Conservation (phyloP, 257 asterid genomes). For the Scutellaria baicalensis region DNA sequence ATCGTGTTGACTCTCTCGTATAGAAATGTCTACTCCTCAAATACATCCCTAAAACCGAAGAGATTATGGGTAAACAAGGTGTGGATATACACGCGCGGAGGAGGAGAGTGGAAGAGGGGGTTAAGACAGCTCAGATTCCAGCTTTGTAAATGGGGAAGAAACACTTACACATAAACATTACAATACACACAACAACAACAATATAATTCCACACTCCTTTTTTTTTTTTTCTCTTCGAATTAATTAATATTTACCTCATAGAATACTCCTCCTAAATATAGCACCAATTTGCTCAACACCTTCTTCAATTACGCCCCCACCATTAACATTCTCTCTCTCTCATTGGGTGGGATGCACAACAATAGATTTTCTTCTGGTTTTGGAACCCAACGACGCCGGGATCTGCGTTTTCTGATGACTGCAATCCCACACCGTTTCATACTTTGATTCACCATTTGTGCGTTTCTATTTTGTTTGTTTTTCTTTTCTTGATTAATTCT, state of each 20-base stretch:
- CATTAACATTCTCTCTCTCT: slow-evolving; percentile 18
- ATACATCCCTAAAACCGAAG: no score
- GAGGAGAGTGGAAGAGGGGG: background rate
- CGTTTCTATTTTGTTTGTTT: slow-evolving; percentile 1
- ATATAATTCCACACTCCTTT: slow-evolving; percentile 9
- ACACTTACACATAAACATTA: no score
- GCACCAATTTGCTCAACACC: slow-evolving; percentile 25
- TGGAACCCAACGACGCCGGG: slow-evolving; percentile 41
- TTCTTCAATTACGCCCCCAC: slow-evolving; percentile 22
- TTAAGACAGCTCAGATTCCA: slow-evolving; percentile 39
- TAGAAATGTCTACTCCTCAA: no score
- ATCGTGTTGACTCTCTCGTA: no score
- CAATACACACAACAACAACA: slow-evolving; percentile 15
- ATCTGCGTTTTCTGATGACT: slow-evolving; percentile 53
- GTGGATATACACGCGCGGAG: slow-evolving; percentile 3
- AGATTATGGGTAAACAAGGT: background rate
- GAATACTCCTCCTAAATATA: slow-evolving; percentile 14
- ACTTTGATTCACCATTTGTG: slow-evolving; percentile 22
- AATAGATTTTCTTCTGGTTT: slow-evolving; percentile 29
- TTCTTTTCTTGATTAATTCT: background rate
- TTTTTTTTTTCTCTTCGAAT: background rate
- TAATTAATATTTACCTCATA: background rate
- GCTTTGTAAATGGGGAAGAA: slow-evolving; percentile 25
- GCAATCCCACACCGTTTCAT: slow-evolving; percentile 11
- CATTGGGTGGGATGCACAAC: slow-evolving; percentile 18